Evolutionary conservation across 306 rosid genomes (phyloP), one percentile per base, ranked within the genome.

Genomic region (Bauhinia variegata): DNA sequence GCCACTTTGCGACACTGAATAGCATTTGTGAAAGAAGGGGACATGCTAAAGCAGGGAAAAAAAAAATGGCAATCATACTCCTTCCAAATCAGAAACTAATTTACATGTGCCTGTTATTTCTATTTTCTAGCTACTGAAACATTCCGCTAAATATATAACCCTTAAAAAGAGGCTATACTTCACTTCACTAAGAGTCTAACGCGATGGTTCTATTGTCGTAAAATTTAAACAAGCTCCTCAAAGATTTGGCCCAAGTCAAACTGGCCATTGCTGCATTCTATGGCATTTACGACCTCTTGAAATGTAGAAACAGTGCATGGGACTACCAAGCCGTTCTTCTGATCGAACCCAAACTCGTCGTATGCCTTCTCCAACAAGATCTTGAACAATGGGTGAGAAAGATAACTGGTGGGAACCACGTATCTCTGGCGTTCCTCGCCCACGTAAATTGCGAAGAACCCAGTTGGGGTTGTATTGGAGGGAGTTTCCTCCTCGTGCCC

Each of bases 301-400:
- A 93, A 93, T 23, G 96, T 72, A 4, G 84, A 76, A 60, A 85
- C 91, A 69, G 67, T 86, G 76, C 96, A 89, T 31, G 98, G 97
- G 49, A 93, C 87, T 11, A 85, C 88, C 0, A 93, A 79, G 1
- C 97, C 96, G 60, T 68, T 78, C 75, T 73, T 85, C 44, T 89
- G 98, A 55, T 88, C 77, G 37, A 86, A 93, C 11, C 98, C 98
- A 64, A 84, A 93, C 74, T 89, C 98, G 36, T 86, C 65, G 68
- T 75, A 72, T 3, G 98, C 75, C 71, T 89, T 93, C 65, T 89
- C 89, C 41, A 89, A 16, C 71, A 89, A 39, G 67, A 89, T 93
- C 91, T 86, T 93, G 85, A 93, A 88, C 15, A 93, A 83, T 2
- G 98, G 98, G 55, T 89, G 98, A 44, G 86, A 71, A 39, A 93